phyloP scores from a whole-genome alignment of 2,329 filamentous ascomycete genomes.

The Trichoderma simmonsii region DNA sequence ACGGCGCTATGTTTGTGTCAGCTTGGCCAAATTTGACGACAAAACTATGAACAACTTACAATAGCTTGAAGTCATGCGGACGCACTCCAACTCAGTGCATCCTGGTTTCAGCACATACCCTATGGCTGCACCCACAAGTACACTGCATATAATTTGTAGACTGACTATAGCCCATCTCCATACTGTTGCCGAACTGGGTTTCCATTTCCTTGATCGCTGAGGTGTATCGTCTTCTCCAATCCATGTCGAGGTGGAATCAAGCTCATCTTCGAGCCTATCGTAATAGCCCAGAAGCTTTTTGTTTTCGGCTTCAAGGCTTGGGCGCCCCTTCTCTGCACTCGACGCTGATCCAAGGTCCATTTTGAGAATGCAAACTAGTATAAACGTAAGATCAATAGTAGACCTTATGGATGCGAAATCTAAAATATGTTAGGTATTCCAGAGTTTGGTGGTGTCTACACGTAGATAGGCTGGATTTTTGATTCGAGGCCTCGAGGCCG shows the following conservation, averaged over 20 bases:
- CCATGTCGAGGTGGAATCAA: not conserved
- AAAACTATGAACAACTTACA: not conserved
- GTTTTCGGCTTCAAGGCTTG: not conserved
- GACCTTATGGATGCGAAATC: not conserved
- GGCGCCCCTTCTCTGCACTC: not conserved
- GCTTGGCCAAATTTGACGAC: not conserved
- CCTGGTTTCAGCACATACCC: not conserved
- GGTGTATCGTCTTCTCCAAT: not conserved
- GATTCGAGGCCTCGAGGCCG: not conserved
- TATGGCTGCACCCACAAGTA: not conserved
- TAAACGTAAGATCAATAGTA: not conserved
- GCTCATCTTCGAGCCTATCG: not conserved
- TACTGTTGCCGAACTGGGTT: not conserved
- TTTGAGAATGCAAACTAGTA: not conserved
- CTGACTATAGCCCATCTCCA: not conserved
- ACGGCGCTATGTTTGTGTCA: not conserved
- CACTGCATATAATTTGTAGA: not conserved
- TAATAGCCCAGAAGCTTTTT: not conserved
- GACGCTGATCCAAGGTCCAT: not conserved
- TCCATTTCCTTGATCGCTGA: not conserved
- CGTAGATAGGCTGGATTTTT: not conserved
- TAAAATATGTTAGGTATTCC: not conserved
- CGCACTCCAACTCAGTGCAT: not conserved
- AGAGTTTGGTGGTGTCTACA: not conserved
- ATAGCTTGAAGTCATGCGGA: not conserved